Evolutionary conservation across 352 stramenopile species (phyloP), one percentile per base, ranked within the genome.

Genomic region (Phytophthora boehmeriae): DNA sequence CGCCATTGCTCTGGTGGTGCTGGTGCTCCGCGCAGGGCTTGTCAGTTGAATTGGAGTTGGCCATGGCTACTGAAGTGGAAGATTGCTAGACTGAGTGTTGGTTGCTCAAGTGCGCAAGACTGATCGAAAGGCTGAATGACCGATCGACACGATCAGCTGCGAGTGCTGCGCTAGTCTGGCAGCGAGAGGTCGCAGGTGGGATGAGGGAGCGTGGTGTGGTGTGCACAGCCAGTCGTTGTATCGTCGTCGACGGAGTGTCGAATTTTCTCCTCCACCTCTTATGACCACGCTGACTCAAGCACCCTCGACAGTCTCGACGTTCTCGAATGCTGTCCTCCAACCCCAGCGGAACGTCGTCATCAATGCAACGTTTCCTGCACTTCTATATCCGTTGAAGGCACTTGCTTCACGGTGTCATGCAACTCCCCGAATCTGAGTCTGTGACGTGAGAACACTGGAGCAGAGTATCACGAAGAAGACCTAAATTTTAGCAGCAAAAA

Each of bases 401-500:
- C 25, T 30, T 6, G 25, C 25, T 30, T 30, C 25, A 34, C 2
- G 22, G 6, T 16, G 22, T 20, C 42, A 34, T 51, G 5, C 20
- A 16, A 52, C 39, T 28, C 22, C 28, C 14, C 17, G 9, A 34
- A 54, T 20, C 63, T 55, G 57, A 52, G 41, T 39, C 52, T 58
- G 39, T 42, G 51, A 60, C 58, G 25, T 59, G 57, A 28, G 45
- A 34, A 34, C 28, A 58, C 47, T 42, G 10, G 56, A 13, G 10
- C 32, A 5, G 16, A 48, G 54, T 41, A 49, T 27, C 13, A 25
- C 6, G 16, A 2, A 8, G 9, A 28, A n/a, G 34, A 11, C 49
- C 20, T 61, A 53, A 68, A 58, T 63, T 54, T 57, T 59, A 6
- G 39, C n/a, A n/a, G n/a, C n/a, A 47, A 50, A 73, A 71, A 67